Base-by-base conservation (phyloP, 2,329 filamentous ascomycete genomes). In the Tolypocladium inflatum region DNA sequence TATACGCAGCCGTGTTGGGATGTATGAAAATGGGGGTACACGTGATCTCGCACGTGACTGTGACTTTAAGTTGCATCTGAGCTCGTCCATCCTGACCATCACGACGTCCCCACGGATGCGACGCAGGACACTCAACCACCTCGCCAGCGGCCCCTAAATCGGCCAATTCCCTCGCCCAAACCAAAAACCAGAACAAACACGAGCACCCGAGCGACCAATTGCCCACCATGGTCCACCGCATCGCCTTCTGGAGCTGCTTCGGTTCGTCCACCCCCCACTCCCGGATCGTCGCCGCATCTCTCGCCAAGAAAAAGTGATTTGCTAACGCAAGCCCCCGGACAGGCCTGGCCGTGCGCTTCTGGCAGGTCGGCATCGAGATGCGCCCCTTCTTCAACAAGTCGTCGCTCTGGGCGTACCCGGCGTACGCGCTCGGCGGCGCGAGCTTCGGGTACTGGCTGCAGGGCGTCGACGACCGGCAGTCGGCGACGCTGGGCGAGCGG, bases 331-430 rank as follows among this genome's bases (percentile, higher is more conserved):
- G 2, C 21, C 23, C 21, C n/a, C 6, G 35, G 55, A 59, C 67
- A 99, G 94, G 94, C 80, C 78, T 97, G 68, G 91, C 89, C 71
- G 88, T 92, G 71, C 90, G 93, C 68, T 84, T 94, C 76, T 97
- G 92, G 90, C 94, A 97, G 77, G 87, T 99, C 73, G 94, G 93
- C 70, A 94, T 99, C 73, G 91, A 99, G 80, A 96, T 96, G 91
- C 91, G 92, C 62, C 94, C 93, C 56, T 87, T 97, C 75, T 90
- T 97, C 82, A 87, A 88, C 77, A 85, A 82, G 70, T 81, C 88
- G 71, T 89, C 88, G 57, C 84, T 96, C 69, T 95, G 91, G 89
- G 91, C 86, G 55, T 99, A 96, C 79, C 94, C 94, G 57, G 77
- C 93, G 66, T 99, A 94, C 76, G 92, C 87, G 59, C 83, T 83